Base-by-base conservation (phyloP, 2,329 filamentous ascomycete species). In the Neofusicoccum sp. region DNA sequence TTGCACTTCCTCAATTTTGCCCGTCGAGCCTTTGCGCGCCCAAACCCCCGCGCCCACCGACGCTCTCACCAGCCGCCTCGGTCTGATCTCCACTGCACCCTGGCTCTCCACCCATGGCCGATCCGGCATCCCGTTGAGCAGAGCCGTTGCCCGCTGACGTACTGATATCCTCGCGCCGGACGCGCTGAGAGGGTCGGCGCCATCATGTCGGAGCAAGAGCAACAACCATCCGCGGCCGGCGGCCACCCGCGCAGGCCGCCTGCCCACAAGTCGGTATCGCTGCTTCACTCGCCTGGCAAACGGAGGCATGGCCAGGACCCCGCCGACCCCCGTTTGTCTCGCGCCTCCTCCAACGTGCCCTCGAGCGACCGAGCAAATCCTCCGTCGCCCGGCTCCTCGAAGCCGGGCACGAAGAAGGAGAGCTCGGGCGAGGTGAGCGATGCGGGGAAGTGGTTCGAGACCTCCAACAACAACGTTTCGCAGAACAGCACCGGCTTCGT, bases 371-470 rank as follows among this genome's bases (percentile, higher is more conserved):
- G 48, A 1, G 72, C 70, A 41, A 75, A 75, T 57, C 76, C 77
- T 7, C 75, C 76, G 0, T 79, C 76, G 20, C 78, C 73, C 59
- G 63, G 73, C 34, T 75, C 73, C 24, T 72, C 76, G 6, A 66
- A 65, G 34, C 60, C 69, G 24, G 44, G 63, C 34, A 64, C 67
- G 63, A 63, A 73, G 69, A 76, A 76, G 64, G 65, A 73, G 59
- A 80, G 77, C 62, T 81, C 79, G 1, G 78, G 78, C 14, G 79
- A 81, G 68, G 81, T 79, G 68, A 81, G 79, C 65, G 80, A 81
- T 63, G 79, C 78, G 2, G 79, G 80, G 20, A 76, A 75, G 48
- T 83, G 80, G 80, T 83, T 82, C 56, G 78, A 82, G 48, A 76
- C 73, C 43, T 79, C 76, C 38, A 83, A 83, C 71, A 79, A 80